These are phyloP conservation scores for Penicillium palitans DNA, from an alignment of 2,329 filamentous ascomycete genomes.

Conservation along the genomic window DNA sequence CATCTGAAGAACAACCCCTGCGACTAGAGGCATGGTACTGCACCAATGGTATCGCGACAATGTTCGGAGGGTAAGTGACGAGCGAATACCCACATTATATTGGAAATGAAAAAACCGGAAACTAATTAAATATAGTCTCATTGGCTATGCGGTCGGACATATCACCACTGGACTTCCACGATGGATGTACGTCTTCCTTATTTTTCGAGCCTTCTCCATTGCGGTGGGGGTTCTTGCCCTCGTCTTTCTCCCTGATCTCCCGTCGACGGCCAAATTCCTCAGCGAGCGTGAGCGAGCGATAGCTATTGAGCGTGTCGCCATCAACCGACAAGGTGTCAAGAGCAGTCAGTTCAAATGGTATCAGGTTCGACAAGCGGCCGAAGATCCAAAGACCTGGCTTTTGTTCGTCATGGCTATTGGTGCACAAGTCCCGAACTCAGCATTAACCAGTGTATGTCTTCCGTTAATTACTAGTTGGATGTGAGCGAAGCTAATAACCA, in stretches of 20 bases:
- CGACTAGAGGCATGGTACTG: conserved; percentile 58
- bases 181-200: conserved; percentile 62
- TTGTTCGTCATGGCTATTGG: conserved; percentile 56
- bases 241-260: conserved; percentile 46
- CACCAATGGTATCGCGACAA: conserved; percentile 61
- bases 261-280: conserved; percentile 48
- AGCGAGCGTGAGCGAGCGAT: conserved; percentile 54
- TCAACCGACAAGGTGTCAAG: conserved; percentile 56
- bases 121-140: conserved; percentile 33
- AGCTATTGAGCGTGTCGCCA: conserved; percentile 54
- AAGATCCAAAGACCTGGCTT: conserved; percentile 61
- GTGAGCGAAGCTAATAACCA: neutral
- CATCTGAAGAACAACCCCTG: conserved; percentile 50
- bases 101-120: neutral
- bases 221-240: conserved; percentile 40
- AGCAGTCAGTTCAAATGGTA: conserved; percentile 52
- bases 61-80: conserved; percentile 55
- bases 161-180: conserved; percentile 53
- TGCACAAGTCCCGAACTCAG: conserved; percentile 58
- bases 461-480: neutral
- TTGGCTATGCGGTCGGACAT: conserved; percentile 61
- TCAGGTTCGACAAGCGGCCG: conserved; percentile 50
- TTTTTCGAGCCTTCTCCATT: conserved; percentile 49
- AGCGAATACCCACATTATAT: neutral
- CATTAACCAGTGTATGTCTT: conserved; percentile 49